Evolutionary conservation across 768 basidiomycete genomes (phyloP).

Genomic region (Chiua virens): DNA sequence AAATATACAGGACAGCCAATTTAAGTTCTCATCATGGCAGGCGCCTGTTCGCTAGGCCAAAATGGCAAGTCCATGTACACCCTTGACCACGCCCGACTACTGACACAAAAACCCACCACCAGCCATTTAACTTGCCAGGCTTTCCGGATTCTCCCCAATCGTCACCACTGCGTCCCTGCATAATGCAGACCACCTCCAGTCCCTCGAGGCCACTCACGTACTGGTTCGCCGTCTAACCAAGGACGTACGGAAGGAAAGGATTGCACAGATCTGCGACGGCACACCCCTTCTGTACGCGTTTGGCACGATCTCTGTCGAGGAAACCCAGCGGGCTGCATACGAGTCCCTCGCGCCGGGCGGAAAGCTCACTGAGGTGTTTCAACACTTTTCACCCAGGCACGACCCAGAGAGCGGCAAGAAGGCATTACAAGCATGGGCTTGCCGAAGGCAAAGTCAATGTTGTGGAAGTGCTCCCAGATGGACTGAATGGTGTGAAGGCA

Average conservation of each 20-base stretch:
- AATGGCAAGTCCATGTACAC: conserved; percentile 20
- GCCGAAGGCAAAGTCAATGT: too few species aligned
- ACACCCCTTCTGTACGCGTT: too few species aligned
- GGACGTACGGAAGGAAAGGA: neutral
- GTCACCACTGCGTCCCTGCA: conserved; percentile 36
- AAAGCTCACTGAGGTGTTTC: neutral
- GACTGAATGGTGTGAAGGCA: neutral
- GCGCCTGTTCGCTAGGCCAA: conserved; percentile 35
- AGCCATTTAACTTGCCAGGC: conserved; percentile 32
- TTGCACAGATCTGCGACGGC: conserved; percentile 16
- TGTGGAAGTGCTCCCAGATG: conserved; percentile 1
- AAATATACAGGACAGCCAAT: conserved; percentile 31
- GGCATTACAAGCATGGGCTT: too few species aligned
- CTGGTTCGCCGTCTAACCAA: conserved; percentile 27
- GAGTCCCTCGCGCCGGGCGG: conserved; percentile 33
- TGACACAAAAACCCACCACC: neutral
- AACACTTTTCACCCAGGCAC: neutral
- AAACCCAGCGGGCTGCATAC: conserved; percentile 23
- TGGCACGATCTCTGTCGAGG: too few species aligned
- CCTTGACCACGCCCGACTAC: too few species aligned
- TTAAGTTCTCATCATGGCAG: conserved; percentile 37
- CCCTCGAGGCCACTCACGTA: conserved; percentile 36
- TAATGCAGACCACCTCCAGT: conserved; percentile 27
- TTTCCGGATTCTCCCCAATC: conserved; percentile 33
- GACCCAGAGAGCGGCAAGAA: conserved; percentile 1